phyloP scores from a whole-genome alignment of 306 rosid genomes.

The Dryas alaskensis region DNA sequence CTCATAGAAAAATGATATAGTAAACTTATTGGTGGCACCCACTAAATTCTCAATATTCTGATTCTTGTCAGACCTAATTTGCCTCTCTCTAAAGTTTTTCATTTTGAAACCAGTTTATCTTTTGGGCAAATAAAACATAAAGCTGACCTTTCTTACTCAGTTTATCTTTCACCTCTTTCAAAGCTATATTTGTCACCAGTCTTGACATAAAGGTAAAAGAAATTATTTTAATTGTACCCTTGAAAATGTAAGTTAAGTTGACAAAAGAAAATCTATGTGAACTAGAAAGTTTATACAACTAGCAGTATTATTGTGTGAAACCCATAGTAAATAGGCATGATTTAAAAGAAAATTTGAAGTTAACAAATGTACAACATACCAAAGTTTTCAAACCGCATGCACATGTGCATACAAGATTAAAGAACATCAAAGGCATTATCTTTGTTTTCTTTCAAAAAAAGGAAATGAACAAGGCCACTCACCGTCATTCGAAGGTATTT shows the following conservation, averaged over 20 bases:
- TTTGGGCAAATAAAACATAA: background rate
- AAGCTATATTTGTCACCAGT: background rate
- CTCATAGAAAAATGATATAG: too few relatives aligned
- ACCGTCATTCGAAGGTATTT: slow-evolving; percentile 88
- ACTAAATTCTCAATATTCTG: background rate
- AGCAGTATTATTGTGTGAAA: background rate
- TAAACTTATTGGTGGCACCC: background rate
- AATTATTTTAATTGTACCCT: background rate
- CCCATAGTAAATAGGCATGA: background rate
- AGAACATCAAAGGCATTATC: background rate
- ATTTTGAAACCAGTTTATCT: background rate
- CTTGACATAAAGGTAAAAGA: background rate
- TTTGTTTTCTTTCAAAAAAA: background rate
- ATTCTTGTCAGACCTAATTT: background rate
- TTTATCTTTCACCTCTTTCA: background rate
- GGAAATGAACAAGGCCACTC: slow-evolving; percentile 36
- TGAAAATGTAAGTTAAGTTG: background rate
- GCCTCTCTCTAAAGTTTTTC: background rate
- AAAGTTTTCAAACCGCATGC: background rate
- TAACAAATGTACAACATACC: background rate
- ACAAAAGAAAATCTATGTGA: background rate
- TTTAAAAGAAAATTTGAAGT: background rate
- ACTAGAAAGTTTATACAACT: background rate
- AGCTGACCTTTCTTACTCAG: background rate
- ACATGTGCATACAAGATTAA: background rate